Base-by-base conservation (phyloP, 2,329 filamentous ascomycete species). In the Clonostachys solani region DNA sequence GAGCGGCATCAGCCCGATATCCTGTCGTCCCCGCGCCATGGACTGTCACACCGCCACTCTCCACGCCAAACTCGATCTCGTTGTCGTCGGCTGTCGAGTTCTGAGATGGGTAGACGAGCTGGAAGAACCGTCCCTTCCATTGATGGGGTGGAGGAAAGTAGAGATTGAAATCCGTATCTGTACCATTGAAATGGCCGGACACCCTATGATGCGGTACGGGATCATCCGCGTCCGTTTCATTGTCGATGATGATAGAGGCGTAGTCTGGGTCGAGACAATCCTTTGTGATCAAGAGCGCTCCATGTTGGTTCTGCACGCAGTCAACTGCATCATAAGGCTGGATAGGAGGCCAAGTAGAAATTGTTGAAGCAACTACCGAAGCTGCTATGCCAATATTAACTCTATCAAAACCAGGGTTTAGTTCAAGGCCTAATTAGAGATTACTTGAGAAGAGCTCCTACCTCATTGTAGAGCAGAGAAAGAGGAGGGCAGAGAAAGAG, bases 111-210 rank as follows among this genome's bases (percentile, higher is more conserved):
- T 57, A 55, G 13, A 56, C 42, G 0, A 50, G 40, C 12, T 58
- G 55, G 12, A 56, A 59, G 47, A 58, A 58, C 3, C 50, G 47
- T 5, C 52, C 49, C 4, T 50, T 40, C 52, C 50, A 58, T 19
- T 8, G 12, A n/a, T n/a, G n/a, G n/a, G n/a, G n/a, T n/a, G n/a
- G n/a, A n/a, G 56, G 53, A 7, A 59, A 50, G 38, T 57, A 59
- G 10, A 58, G 50, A 5, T 52, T 58, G 38, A 59, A 56, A 19
- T 52, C 49, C 12, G 52, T 46, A 5, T 15, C 15, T 0, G 51
- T 59, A 12, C 50, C 49, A 12, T 49, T 35, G 19, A 58, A 53
- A 29, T 53, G 50, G 0, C 54, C 55, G 1, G 50, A 48, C 12
- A 58, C 44, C 34, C 8, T 50, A 9, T 23, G 36, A 37, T 59